These are phyloP conservation scores for Acacia pycnantha DNA, from an alignment of 331 rosid genomes.

Conservation along the genomic window DNA sequence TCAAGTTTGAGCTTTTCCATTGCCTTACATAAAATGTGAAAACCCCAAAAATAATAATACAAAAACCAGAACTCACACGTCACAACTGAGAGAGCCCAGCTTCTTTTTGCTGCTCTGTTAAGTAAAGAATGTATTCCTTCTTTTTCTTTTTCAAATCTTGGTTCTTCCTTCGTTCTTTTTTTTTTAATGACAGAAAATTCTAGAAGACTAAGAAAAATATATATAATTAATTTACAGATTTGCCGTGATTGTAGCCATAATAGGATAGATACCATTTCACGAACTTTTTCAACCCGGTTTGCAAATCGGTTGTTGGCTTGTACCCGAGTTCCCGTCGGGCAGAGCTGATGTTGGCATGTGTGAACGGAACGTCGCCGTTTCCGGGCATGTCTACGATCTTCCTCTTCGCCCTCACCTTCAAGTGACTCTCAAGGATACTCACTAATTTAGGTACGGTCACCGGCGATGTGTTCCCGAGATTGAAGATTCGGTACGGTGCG, in stretches of 20 bases:
- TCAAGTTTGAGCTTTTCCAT: slow-evolving; percentile 28
- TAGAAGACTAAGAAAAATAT: not conserved
- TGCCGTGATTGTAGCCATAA: slow-evolving; percentile 71
- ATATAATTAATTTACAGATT: slow-evolving; percentile 47
- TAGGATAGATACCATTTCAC: slow-evolving; percentile 79
- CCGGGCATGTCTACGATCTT: slow-evolving; percentile 77
- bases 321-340: slow-evolving; percentile 71
- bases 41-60: slow-evolving; percentile 1
- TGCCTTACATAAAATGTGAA: slow-evolving; percentile 29
- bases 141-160: not conserved
- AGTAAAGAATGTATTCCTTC: slow-evolving; percentile 46
- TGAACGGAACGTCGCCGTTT: slow-evolving; percentile 85
- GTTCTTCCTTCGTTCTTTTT: slow-evolving; percentile 29
- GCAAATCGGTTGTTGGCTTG: slow-evolving; percentile 83
- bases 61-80: slow-evolving; percentile 10
- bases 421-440: slow-evolving; percentile 65
- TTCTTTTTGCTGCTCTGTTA: slow-evolving; percentile 39
- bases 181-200: slow-evolving; percentile 15
- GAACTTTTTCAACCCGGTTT: slow-evolving; percentile 83
- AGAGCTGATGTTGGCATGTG: slow-evolving; percentile 66
- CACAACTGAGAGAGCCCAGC: slow-evolving; percentile 12
- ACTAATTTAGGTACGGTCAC: slow-evolving; percentile 82
- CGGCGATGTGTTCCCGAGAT: slow-evolving; percentile 80
- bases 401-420: slow-evolving; percentile 81
- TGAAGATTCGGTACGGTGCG: slow-evolving; percentile 76